Base-by-base conservation (phyloP, 768 basidiomycete genomes). In the Phaeotremella skinneri region DNA sequence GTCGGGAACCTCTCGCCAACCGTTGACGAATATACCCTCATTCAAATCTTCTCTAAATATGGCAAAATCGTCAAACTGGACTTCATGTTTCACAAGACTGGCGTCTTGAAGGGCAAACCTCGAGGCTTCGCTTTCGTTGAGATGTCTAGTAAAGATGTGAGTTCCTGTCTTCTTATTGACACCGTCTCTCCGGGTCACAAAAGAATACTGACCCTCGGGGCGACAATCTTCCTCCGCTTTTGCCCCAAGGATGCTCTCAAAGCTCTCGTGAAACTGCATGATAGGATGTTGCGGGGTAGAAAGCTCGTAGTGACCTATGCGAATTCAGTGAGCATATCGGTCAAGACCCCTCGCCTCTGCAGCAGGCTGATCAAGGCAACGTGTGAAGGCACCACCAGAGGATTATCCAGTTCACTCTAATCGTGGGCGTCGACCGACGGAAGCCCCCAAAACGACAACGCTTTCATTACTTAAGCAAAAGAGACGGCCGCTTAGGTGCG, bases 91-190 rank as follows among this genome's bases (percentile, higher is more conserved):
- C 93, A 99, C 81, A 97, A 94, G 78, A 81, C 87, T 0, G 96
- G 94, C 0, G 82, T 85, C 13, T 78, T 86, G 70, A 92, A 87
- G 73, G 96, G 96, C 17, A 96, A 90, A 75, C 93, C 96, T 0
- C 82, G 93, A 13, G 94, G 96, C 4, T 98, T 94, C 76, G 93
- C 92, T 0, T 99, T 98, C 67, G 79, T 99, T 31, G 90, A 97
- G 79, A 97, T 86, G 69, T 81, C 81, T 29, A 83, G 83, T 43
- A 82, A 85, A 79, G 84, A 85, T 79, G 94, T 98, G 79, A 81
- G 89, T 86, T 52, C 21, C 25, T 25, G 62, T 30, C 7, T 39
- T 2, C 27, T 2, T 20, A 34, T 53, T 13, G 30, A 11, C 21
- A 17, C 39, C 14, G 9, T 59, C 30, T 16, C 25, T 2, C 30